phyloP scores from a whole-genome alignment of 2,329 filamentous ascomycete genomes.

The Aspergillus japonicus region DNA sequence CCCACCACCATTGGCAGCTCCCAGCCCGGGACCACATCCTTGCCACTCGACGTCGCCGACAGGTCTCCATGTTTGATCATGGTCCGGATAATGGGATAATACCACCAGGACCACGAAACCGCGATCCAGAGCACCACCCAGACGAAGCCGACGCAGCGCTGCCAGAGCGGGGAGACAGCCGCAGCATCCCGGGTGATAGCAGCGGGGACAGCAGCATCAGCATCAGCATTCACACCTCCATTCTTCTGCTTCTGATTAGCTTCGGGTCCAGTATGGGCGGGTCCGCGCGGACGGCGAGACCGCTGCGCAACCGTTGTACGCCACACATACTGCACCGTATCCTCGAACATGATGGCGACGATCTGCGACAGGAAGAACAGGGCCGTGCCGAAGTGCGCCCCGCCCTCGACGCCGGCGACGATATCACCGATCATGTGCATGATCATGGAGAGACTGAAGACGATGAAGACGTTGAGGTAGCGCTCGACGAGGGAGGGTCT shows the following conservation, averaged over 20 bases:
- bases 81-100: conserved; percentile 1
- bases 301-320: too few relatives aligned
- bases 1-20: neutral
- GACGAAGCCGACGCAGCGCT: neutral
- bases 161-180: neutral
- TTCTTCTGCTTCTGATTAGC: too few relatives aligned
- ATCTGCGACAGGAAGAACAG: conserved; percentile 25
- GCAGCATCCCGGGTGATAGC: too few relatives aligned
- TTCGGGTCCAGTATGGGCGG: too few relatives aligned
- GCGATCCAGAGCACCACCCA: conserved; percentile 2
- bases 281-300: too few relatives aligned
- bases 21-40: neutral
- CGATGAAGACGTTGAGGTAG: conserved; percentile 29
- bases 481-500: conserved; percentile 22
- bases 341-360: conserved; percentile 32
- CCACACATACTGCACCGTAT: conserved; percentile 25
- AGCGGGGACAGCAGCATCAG: neutral
- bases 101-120: conserved; percentile 1
- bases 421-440: conserved; percentile 23
- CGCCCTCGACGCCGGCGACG: conserved; percentile 14
- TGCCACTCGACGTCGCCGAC: neutral
- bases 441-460: conserved; percentile 30
- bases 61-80: neutral
- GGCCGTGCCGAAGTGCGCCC: conserved; percentile 18
- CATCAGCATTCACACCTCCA: neutral